phyloP scores from a whole-genome alignment of 1,139 yeast genomes.

The Pichia sp. region DNA sequence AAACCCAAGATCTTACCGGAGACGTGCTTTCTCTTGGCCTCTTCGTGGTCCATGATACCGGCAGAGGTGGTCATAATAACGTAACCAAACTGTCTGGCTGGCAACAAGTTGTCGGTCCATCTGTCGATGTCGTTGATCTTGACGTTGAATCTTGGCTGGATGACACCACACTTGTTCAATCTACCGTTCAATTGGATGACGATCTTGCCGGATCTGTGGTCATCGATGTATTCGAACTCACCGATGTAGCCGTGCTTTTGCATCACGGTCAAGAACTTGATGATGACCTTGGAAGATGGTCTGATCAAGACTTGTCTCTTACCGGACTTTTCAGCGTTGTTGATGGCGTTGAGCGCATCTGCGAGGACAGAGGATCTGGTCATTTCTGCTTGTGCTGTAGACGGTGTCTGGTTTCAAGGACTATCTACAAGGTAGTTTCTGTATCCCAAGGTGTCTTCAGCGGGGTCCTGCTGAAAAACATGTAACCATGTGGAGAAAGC shows the following conservation, averaged over 20 bases:
- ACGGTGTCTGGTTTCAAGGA: neutral
- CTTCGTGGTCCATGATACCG: conserved; percentile 99
- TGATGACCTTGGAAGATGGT: conserved; percentile 98
- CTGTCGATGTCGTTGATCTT: conserved; percentile 90
- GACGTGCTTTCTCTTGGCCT: conserved; percentile 99
- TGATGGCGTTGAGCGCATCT: conserved; percentile 96
- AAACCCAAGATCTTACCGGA: conserved; percentile 97
- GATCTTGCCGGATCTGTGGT: conserved; percentile 98
- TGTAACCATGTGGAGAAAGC: too few relatives aligned
- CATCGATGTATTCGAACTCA: conserved; percentile 97
- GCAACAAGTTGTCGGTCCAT: conserved; percentile 96
- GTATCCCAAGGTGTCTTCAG: too few relatives aligned
- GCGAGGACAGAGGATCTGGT: conserved; percentile 99
- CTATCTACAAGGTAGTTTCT: neutral
- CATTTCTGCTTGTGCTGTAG: conserved; percentile 46
- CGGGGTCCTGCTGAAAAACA: neutral
- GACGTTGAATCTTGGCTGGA: conserved; percentile 97
- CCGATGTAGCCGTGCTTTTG: conserved; percentile 82
- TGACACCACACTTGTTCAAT: conserved; percentile 97
- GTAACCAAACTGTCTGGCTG: conserved; percentile 98
- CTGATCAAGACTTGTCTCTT: conserved; percentile 98
- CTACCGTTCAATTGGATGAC: conserved; percentile 97
- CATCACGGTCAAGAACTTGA: conserved; percentile 95
- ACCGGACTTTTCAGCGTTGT: conserved; percentile 99
- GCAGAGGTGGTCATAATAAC: conserved; percentile 97